phyloP scores from a whole-genome alignment of 169 alveolate species.

The Cyclospora cayetanensis region DNA sequence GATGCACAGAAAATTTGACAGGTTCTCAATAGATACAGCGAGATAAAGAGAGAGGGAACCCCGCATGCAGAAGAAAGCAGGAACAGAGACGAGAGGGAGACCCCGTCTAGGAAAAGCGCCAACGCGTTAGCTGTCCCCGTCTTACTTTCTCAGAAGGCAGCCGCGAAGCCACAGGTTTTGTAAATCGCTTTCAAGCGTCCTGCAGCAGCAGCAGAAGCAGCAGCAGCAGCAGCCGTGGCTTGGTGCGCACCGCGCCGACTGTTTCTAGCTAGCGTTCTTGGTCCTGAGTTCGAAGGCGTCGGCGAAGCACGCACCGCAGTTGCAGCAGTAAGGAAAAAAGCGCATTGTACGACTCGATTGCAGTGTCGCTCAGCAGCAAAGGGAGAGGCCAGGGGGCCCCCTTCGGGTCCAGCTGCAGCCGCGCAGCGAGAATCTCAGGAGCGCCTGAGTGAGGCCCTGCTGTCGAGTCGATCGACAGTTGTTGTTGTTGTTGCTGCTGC shows the following conservation, averaged over 20 bases:
- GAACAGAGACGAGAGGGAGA: neutral
- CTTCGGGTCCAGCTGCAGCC: neutral
- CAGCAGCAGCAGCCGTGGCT: neutral
- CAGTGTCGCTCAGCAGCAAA: neutral
- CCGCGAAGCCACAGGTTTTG: constrained; percentile 27
- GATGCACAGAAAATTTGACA: neutral
- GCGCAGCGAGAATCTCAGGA: neutral
- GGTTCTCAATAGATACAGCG: neutral
- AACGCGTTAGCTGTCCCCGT: neutral
- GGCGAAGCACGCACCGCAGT: constrained; percentile 5
- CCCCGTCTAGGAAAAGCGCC: neutral
- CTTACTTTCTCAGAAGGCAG: constrained; percentile 13
- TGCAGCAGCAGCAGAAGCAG: constrained; percentile 54
- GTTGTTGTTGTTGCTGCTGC: constrained; percentile 42
- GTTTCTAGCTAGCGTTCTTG: neutral
- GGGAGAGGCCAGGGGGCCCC: constrained; percentile 23
- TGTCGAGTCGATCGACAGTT: neutral
- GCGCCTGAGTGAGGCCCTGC: constrained; percentile 17
- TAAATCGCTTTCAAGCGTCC: neutral
- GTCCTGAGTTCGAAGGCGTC: neutral
- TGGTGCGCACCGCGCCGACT: neutral
- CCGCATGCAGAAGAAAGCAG: neutral
- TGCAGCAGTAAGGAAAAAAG: constrained; percentile 42
- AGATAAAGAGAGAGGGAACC: neutral
- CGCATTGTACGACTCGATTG: neutral